Conservation (phyloP, 2,329 filamentous ascomycete genomes). For the Fragosphaeria purpurea region DNA sequence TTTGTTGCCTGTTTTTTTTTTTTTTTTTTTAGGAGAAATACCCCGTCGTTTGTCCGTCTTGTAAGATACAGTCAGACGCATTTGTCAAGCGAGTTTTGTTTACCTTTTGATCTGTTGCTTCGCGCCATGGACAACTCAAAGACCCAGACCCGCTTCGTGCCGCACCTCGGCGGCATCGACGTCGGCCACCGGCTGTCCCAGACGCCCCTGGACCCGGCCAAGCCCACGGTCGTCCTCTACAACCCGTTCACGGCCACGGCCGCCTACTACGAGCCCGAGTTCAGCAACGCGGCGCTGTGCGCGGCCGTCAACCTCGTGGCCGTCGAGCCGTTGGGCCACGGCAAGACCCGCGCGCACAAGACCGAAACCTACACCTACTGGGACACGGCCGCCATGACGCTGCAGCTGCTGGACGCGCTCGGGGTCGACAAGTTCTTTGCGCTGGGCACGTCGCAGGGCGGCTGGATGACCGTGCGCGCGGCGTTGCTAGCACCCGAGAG, state of each 20-base stretch:
- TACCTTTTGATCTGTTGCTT: too few species aligned
- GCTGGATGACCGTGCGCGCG: slow-evolving; percentile 41
- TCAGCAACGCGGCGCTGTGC: slow-evolving; percentile 29
- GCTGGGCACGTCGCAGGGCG: slow-evolving; percentile 42
- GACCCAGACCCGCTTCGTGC: slow-evolving; percentile 31
- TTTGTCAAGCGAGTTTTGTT: too few species aligned
- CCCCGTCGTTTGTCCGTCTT: too few species aligned
- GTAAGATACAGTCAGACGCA: too few species aligned
- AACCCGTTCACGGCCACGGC: slow-evolving; percentile 42
- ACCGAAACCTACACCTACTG: slow-evolving; percentile 44
- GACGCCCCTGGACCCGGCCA: slow-evolving; percentile 32
- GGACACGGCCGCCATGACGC: slow-evolving; percentile 43
- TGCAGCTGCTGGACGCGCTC: slow-evolving; percentile 45
- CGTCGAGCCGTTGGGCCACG: slow-evolving; percentile 44
- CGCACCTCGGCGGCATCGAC: slow-evolving; percentile 37
- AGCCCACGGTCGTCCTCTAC: slow-evolving; percentile 41
- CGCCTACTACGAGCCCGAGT: slow-evolving; percentile 35
- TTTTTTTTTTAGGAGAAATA: too few species aligned
- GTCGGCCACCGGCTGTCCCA: slow-evolving; percentile 31
- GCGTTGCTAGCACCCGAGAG: slow-evolving; percentile 27
- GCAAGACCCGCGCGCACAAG: slow-evolving; percentile 16
- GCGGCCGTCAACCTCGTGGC: slow-evolving; percentile 37
- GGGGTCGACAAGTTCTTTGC: slow-evolving; percentile 37
- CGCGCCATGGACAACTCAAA: too few species aligned
- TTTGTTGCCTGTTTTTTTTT: too few species aligned